These are phyloP conservation scores for Ogataea minuta DNA, from an alignment of 805 yeast species.

Conservation along the genomic window DNA sequence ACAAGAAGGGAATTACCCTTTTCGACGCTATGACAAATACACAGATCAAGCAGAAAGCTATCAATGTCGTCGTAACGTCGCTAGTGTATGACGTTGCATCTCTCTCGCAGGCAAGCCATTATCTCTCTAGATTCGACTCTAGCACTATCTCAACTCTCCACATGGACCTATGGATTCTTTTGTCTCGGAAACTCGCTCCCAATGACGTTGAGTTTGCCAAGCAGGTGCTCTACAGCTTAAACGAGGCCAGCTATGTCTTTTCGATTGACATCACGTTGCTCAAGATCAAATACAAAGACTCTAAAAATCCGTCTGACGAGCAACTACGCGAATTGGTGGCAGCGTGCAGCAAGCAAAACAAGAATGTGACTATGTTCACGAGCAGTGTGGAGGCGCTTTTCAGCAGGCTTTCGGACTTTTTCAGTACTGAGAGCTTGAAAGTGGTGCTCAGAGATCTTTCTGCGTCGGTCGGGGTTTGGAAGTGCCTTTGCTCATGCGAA, in stretches of 20 bases:
- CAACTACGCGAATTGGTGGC: slow-evolving; percentile 23
- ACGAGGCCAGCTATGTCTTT: slow-evolving; percentile 18
- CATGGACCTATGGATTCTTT: slow-evolving; percentile 26
- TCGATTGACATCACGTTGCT: slow-evolving; percentile 26
- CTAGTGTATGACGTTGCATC: slow-evolving; percentile 27
- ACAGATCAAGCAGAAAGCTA: slow-evolving; percentile 17
- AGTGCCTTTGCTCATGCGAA: slow-evolving; percentile 66
- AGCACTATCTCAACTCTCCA: slow-evolving; percentile 20
- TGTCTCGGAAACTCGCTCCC: slow-evolving; percentile 22
- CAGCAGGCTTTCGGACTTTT: slow-evolving; percentile 27
- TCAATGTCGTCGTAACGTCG: slow-evolving; percentile 20
- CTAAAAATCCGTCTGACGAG: slow-evolving; percentile 14
- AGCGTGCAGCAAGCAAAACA: slow-evolving; percentile 30
- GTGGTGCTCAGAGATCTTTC: slow-evolving; percentile 39
- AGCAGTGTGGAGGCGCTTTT: slow-evolving; percentile 24
- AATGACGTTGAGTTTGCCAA: slow-evolving; percentile 19
- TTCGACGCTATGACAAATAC: slow-evolving; percentile 25
- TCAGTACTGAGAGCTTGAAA: slow-evolving; percentile 23
- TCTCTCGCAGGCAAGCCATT: slow-evolving; percentile 25
- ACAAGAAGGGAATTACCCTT: slow-evolving; percentile 38
- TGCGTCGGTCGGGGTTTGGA: slow-evolving; percentile 66
- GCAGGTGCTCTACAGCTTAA: slow-evolving; percentile 19
- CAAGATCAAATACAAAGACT: slow-evolving; percentile 16
- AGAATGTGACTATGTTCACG: slow-evolving; percentile 18
- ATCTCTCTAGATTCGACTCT: slow-evolving; percentile 16